These are phyloP conservation scores for Coniferiporia weirii DNA, from an alignment of 1,284 basidiomycete species.

Conservation along the genomic window DNA sequence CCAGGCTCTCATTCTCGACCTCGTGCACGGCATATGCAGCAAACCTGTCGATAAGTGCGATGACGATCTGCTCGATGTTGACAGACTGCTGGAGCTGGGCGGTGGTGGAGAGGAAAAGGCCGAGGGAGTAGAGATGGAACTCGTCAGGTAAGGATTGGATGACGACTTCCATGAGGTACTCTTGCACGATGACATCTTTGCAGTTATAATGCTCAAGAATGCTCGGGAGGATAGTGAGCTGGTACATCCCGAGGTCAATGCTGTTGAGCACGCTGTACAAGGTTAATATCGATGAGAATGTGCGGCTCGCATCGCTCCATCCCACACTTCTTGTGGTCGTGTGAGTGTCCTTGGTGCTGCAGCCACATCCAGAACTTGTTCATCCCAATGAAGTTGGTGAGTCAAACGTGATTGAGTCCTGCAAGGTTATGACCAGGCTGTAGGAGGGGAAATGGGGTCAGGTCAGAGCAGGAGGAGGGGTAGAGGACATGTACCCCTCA, in stretches of 20 bases:
- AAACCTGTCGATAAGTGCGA: constrained; percentile 91
- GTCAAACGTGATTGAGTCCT: constrained; percentile 93
- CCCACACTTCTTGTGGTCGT: constrained; percentile 93
- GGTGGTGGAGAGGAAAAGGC: constrained; percentile 88
- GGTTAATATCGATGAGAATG: constrained; percentile 93
- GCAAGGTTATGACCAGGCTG: constrained; percentile 81
- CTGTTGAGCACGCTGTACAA: constrained; percentile 91
- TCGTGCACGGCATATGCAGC: constrained; percentile 92
- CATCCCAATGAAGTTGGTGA: constrained; percentile 98
- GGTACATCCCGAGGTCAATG: constrained; percentile 89
- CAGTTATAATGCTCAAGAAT: constrained; percentile 97
- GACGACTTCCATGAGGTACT: constrained; percentile 97
- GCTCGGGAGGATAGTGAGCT: constrained; percentile 76
- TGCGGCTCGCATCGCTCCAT: constrained; percentile 89
- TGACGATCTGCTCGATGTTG: constrained; percentile 96
- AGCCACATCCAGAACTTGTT: constrained; percentile 98
- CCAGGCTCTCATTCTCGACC: too few species aligned
- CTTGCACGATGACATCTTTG: constrained; percentile 95
- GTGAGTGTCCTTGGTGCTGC: constrained; percentile 89
- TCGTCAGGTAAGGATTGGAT: constrained; percentile 97
- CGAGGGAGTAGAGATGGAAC: constrained; percentile 89
- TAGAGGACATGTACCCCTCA: constrained; percentile 56
- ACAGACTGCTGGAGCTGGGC: constrained; percentile 93
- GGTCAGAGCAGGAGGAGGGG: not conserved
- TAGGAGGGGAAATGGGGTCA: not conserved